Evolutionary conservation across 148 eudicot genomes (phyloP), one percentile per base, ranked within the genome.

Genomic region (Silene latifolia): DNA sequence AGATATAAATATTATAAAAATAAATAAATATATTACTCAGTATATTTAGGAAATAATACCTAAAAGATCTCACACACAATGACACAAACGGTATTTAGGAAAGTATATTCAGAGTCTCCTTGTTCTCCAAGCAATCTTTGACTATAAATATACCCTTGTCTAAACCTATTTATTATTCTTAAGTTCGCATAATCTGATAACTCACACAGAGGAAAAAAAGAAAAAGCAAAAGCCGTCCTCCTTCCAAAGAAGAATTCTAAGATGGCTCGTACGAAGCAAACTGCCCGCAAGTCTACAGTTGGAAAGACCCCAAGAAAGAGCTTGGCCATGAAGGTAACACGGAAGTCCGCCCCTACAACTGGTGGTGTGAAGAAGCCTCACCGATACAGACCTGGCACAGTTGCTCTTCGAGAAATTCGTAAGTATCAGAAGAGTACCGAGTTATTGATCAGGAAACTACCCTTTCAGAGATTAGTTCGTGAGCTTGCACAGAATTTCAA

Each of bases 191-290:
- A 67, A 35, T 18, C 39, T 32, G 1, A 15, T 29, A 17, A 13
- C 46, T 15, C 20, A 64, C 68, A 64, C 53, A 29, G 9, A 10
- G 19, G 14, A 8, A 14, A 15, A 7, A 64, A 32, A n/a, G 9
- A 25, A 64, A 64, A 13, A n/a, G 20, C 68, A 64, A 64, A 64
- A 32, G 29, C 64, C 13, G 23, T 61, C 64, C 14, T 61, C 64
- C 29, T 23, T 10, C 47, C 44, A 19, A 39, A 42, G 15, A 67
- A 67, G 13, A 67, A 39, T 18, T 42, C 71, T 4, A 44, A 67
- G 71, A 67, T 67, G 71, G 71, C 71, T 67, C 71, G 71, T 10
- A 67, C 71, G 1, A 67, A 67, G 71, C 71, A 67, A 67, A 67
- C 71, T 67, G 71, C 71, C 24, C 71, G 71, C 8, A 67, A 67